These are phyloP conservation scores for Sporothrix pallida DNA, from an alignment of 2,329 filamentous ascomycete species.

Conservation along the genomic window DNA sequence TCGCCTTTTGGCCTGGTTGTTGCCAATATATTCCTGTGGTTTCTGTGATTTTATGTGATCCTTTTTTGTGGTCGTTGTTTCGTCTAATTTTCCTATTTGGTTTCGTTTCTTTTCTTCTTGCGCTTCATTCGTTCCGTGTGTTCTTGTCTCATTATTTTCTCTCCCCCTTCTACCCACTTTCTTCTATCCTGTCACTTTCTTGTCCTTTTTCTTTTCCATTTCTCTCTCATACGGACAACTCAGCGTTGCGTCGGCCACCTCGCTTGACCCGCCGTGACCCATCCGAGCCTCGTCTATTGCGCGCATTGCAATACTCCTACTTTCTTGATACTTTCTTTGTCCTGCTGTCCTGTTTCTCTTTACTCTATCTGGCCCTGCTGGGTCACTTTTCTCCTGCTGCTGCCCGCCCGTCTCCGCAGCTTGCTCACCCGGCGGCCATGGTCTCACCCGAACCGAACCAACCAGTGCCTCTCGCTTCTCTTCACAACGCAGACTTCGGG, in stretches of 20 bases:
- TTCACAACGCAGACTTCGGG: slow-evolving; percentile 19
- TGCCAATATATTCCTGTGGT: background rate
- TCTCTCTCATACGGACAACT: background rate
- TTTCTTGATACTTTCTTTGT: background rate
- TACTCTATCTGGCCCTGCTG: background rate
- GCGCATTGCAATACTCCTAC: too few relatives aligned
- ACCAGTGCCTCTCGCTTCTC: slow-evolving; percentile 30
- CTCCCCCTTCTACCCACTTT: too few relatives aligned
- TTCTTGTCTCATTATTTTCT: background rate
- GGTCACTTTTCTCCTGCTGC: slow-evolving; percentile 4
- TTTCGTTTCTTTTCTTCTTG: background rate
- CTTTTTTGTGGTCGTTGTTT: slow-evolving; percentile 6
- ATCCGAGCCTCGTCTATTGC: background rate
- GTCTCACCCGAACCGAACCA: slow-evolving; percentile 31
- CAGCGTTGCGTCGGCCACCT: slow-evolving; percentile 6
- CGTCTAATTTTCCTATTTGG: slow-evolving; percentile 21
- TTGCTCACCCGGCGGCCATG: slow-evolving; percentile 26
- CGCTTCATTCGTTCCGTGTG: background rate
- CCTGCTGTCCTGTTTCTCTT: background rate
- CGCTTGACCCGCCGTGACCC: slow-evolving; percentile 3
- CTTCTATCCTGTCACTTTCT: background rate
- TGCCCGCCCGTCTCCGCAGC: slow-evolving; percentile 21
- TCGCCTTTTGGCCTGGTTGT: background rate
- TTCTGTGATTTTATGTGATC: background rate
- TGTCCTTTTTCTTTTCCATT: background rate